Evolutionary conservation across 2,329 filamentous ascomycete species (phyloP), one percentile per base, ranked within the genome.

Genomic region (Aspergillus nomiae): DNA sequence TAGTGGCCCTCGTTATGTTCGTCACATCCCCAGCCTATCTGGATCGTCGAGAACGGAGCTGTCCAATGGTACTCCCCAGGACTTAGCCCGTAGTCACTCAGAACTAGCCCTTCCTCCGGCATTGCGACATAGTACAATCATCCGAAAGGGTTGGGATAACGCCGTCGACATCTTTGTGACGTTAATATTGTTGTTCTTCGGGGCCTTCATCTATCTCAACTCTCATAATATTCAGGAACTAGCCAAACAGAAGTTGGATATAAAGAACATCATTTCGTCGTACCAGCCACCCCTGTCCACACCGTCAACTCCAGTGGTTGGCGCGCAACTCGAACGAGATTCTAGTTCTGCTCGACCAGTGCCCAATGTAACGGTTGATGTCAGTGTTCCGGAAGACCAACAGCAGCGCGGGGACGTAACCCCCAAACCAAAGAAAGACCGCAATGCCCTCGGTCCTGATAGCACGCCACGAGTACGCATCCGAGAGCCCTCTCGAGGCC

Each of bases 131-230:
- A 81, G 80, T 56, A 74, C 77, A 16, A 80, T 82, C 36, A 80
- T 82, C 43, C 78, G 78, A 55, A 81, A 80, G 59, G 75, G 79
- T n/a, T 79, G 76, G 74, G 79, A 81, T 58, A 82, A 82, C 61
- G 76, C 75, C 0, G 68, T 77, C 14, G 80, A 82, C 62, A 81
- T 82, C 56, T 72, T 81, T 8, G 78, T 82, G 12, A 76, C 77
- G 0, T 66, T 80, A 28, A 66, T 82, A 8, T 63, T 80, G 11
- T 59, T 79, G 11, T 73, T 81, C 50, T 73, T 82, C 46, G 76
- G 75, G 9, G 74, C 76, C 0, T 81, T 81, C 57, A 70, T 81
- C 24, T 81, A 80, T 56, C 74, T 81, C 65, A 82, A 82, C 59
- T 76, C 76, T 12, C 71, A 77, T 43, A 72, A 79, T 63, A 69